Evolutionary conservation across 2,329 filamentous ascomycete species (phyloP), one percentile per base, ranked within the genome.

Genomic region (Calonectria ilicicola): DNA sequence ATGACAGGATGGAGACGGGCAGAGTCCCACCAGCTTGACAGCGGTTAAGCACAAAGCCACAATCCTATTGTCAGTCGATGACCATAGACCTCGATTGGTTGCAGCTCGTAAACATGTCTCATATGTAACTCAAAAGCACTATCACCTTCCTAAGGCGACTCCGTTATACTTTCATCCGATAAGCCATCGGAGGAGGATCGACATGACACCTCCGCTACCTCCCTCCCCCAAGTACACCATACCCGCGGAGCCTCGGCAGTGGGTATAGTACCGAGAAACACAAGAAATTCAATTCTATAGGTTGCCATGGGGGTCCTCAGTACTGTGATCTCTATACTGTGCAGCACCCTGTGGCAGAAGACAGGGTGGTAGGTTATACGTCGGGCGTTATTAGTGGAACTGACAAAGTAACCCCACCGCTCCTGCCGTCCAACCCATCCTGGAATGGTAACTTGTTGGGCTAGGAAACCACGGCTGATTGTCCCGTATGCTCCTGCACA

Each of bases 331-430:
- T 21, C 32, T 29, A 17, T 62, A 60, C 42, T 49, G 17, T 49
- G 32, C 27, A 15, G 27, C 38, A 38, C 32, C 32, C 53, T 60
- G 53, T 40, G 32, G 53, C 35, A 21, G 35, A 60, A 60, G 35
- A 26, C 53, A 47, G 23, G 26, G 29, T 40, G 21, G 64, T 21
- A 63, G 26, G 44, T 62, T 63, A 68, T 68, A 62, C 66, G 46
- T 68, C 62, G 63, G 62, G 51, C 47, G 51, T 32, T 66, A 51
- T 63, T 26, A 58, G 62, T 70, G 23, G 51, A 49, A 63, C 44
- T 68, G 29, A 17, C 19, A 32, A 51, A 70, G 62, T 35, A 58
- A 35, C 68, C 44, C 68, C 62, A 65, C 60, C 67, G 40, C 23
- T 44, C 40, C 46, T 66, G 51, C 66, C 40, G 56, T 62, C 66